Conservation (phyloP, 2,329 filamentous ascomycete genomes). For the Aspergillus proliferans region DNA sequence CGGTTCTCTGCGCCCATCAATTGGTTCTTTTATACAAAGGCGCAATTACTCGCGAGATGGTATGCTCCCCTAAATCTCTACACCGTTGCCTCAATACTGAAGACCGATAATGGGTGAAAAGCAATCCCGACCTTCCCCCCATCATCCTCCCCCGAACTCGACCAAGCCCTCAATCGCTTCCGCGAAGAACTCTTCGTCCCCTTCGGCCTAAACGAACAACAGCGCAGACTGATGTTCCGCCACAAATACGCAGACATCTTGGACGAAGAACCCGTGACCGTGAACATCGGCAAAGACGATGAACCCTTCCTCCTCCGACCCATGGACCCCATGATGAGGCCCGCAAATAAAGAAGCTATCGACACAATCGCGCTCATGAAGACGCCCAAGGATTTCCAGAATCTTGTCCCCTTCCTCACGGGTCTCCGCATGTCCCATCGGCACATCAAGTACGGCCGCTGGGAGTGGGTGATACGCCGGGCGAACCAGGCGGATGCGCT, state of each 20-base stretch:
- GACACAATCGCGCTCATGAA: conserved; percentile 31
- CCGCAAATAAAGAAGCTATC: conserved; percentile 26
- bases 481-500: conserved; percentile 29
- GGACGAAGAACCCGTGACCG: conserved; percentile 34
- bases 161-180: conserved; percentile 35
- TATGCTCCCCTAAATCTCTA: conserved; percentile 6
- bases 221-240: conserved; percentile 36
- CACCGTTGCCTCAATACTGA: neutral
- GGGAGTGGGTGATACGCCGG: conserved; percentile 34
- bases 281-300: conserved; percentile 33
- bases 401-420: conserved; percentile 35
- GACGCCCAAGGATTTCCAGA: conserved; percentile 34
- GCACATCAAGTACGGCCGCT: conserved; percentile 16
- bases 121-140: conserved; percentile 35
- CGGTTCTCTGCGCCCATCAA: conserved; percentile 25
- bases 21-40: conserved; percentile 25
- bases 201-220: conserved; percentile 29
- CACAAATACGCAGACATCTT: conserved; percentile 30
- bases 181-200: conserved; percentile 42
- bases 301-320: conserved; percentile 35
- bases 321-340: conserved; percentile 27
- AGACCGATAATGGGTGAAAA: conserved; percentile 6
- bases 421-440: conserved; percentile 30
- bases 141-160: conserved; percentile 35
- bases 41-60: conserved; percentile 28